These are phyloP conservation scores for Ganoderma boninense DNA, from an alignment of 1,284 basidiomycete species.

Conservation along the genomic window DNA sequence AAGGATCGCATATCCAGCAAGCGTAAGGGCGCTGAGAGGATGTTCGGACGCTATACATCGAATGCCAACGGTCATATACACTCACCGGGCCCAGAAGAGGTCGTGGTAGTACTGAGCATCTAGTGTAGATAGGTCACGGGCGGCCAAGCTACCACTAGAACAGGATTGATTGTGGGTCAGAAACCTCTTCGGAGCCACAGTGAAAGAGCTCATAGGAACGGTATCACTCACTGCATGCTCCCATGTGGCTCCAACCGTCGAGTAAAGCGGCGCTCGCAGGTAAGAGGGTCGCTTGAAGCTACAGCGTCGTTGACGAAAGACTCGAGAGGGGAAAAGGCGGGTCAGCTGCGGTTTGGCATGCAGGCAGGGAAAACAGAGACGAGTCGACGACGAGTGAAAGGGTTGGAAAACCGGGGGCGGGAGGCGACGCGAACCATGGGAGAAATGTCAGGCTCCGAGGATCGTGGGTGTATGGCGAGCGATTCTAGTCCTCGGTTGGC, in stretches of 20 bases:
- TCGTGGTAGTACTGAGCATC: slow-evolving; percentile 26
- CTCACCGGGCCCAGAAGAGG: slow-evolving; percentile 25
- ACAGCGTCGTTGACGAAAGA: neutral
- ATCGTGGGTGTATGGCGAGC: neutral
- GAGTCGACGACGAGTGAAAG: neutral
- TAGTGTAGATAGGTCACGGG: slow-evolving; percentile 21
- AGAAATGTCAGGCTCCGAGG: neutral
- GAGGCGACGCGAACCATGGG: neutral
- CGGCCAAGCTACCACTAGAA: slow-evolving; percentile 5
- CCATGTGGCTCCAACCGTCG: neutral
- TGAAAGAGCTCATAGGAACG: neutral
- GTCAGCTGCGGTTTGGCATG: neutral
- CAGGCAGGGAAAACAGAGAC: neutral
- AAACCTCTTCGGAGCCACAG: neutral
- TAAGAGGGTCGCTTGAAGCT: neutral
- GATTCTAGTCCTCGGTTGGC: slow-evolving; percentile 1
- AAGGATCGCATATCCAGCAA: slow-evolving; percentile 27
- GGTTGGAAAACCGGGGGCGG: neutral
- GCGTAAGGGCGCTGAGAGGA: slow-evolving; percentile 16
- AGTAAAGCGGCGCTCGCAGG: neutral
- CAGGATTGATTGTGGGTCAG: neutral
- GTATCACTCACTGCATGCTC: neutral
- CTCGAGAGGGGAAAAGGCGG: neutral
- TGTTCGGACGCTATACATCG: neutral
- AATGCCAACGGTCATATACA: neutral